These are phyloP conservation scores for Lipomyces starkeyi DNA, from an alignment of 805 yeast species.

Conservation along the genomic window DNA sequence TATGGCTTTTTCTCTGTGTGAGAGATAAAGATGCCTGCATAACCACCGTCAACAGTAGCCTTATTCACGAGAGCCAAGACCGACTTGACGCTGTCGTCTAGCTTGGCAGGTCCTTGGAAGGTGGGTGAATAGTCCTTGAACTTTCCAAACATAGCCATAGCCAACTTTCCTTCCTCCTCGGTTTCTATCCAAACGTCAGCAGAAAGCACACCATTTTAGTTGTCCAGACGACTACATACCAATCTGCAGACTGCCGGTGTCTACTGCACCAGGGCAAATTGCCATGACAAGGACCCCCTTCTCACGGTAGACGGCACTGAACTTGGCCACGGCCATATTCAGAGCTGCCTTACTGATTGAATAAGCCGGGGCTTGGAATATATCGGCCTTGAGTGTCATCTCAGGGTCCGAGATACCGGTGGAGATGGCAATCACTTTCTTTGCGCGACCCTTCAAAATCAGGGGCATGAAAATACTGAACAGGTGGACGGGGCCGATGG, in stretches of 20 bases:
- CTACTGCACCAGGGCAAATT: not conserved
- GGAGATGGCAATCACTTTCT: slow-evolving; percentile 4
- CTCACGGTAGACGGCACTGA: not conserved
- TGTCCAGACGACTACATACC: not conserved
- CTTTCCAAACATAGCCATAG: not conserved
- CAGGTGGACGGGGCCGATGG: not conserved
- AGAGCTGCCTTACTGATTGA: not conserved
- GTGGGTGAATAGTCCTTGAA: not conserved
- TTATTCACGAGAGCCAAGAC: not conserved
- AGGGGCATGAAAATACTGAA: not conserved
- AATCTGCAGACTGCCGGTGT: not conserved
- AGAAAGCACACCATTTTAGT: not conserved
- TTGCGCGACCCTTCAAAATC: not conserved
- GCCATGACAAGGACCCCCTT: not conserved
- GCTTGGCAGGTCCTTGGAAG: not conserved
- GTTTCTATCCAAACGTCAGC: not conserved
- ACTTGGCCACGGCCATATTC: not conserved
- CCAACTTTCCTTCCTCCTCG: not conserved
- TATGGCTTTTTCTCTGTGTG: too few relatives aligned
- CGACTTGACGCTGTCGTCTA: not conserved
- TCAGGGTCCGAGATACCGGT: not conserved
- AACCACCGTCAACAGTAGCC: not conserved
- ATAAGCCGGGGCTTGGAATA: not conserved
- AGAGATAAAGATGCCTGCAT: too few relatives aligned
- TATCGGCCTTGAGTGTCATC: not conserved